phyloP scores from a whole-genome alignment of 2,329 filamentous ascomycete species.

The Neonectria faginata region DNA sequence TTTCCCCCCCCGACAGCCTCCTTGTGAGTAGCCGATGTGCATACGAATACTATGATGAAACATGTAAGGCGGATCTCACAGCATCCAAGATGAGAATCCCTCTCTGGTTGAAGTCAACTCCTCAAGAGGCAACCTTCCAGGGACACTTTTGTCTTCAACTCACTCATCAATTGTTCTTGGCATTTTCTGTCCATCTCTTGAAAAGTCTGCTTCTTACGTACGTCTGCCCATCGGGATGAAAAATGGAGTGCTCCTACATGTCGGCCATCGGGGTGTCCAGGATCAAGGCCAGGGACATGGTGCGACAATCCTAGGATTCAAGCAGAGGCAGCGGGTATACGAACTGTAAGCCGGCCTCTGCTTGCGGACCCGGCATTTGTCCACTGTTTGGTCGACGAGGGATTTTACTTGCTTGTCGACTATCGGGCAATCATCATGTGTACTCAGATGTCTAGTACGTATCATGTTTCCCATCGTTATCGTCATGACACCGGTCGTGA shows the following conservation, averaged over 20 bases:
- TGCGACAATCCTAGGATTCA: conserved; percentile 10
- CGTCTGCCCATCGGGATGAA: conserved; percentile 7
- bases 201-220: conserved; percentile 1
- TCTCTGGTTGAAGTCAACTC: not conserved
- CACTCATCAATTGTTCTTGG: not conserved
- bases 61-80: not conserved
- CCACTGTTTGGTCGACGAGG: not conserved
- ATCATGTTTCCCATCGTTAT: not conserved
- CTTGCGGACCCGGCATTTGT: not conserved
- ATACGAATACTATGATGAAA: not conserved
- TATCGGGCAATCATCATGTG: not conserved
- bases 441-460: not conserved
- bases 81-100: not conserved
- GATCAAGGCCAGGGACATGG: conserved; percentile 6
- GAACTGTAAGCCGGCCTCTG: not conserved
- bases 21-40: not conserved
- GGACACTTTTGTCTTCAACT: not conserved
- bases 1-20: not conserved
- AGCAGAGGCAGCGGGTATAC: not conserved
- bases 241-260: conserved; percentile 18
- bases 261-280: not conserved
- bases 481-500: not conserved
- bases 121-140: not conserved
- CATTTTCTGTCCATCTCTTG: not conserved
- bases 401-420: not conserved